Conservation (phyloP, 208 protist genomes). For the Entamoeba invadens region DNA sequence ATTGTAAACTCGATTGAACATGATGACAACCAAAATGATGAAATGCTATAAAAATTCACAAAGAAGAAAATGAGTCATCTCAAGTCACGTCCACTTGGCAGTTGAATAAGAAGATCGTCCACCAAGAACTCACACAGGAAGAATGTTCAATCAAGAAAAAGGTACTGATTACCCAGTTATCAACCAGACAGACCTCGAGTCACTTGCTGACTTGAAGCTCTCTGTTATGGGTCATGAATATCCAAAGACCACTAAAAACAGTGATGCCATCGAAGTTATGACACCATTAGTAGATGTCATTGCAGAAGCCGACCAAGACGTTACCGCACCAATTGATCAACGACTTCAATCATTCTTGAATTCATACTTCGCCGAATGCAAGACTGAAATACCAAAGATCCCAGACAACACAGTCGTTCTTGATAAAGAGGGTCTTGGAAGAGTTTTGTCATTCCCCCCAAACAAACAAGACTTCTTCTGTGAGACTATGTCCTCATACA, state of each 20-base stretch:
- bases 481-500: constrained; percentile 21
- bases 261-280: background rate
- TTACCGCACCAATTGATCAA: background rate
- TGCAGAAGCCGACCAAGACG: background rate
- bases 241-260: background rate
- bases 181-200: background rate
- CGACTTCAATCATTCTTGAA: background rate
- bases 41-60: too few species aligned
- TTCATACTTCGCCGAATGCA: background rate
- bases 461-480: constrained; percentile 16
- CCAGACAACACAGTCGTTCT: constrained; percentile 20
- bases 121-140: too few species aligned
- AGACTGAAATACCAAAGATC: background rate
- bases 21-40: too few species aligned
- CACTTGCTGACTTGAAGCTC: background rate
- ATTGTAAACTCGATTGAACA: too few species aligned
- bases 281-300: background rate
- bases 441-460: constrained; percentile 24
- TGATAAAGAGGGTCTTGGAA: constrained; percentile 18
- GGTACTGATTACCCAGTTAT: background rate
- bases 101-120: too few species aligned
- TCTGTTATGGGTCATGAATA: background rate
- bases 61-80: too few species aligned
- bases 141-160: constrained; percentile 1
- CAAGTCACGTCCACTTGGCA: too few species aligned